Evolutionary conservation across 1,284 basidiomycete genomes (phyloP), one percentile per base, ranked within the genome.

Genomic region (Takashimella tepidaria): DNA sequence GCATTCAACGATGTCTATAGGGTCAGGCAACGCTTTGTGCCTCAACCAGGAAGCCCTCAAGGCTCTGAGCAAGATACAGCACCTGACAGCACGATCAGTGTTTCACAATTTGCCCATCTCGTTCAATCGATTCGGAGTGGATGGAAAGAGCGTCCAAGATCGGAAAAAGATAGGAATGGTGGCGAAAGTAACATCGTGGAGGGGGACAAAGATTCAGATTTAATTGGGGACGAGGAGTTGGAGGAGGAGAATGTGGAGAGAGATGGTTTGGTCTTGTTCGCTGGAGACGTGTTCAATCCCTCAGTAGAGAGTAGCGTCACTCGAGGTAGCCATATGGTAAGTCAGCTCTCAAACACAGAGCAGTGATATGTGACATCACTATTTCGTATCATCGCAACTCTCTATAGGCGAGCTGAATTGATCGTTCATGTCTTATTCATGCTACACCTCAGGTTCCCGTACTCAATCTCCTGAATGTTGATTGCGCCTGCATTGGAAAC

Each of bases 321-420:
- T 3, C 79, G 92, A 70, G 92, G 92, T 42, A 90, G 86, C 56
- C 90, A 95, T 81, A 89, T 95, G 88, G 88, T 90, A 61, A 64
- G 80, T 56, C 13, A 10, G 21, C 11, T 3, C 40, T 31, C 22
- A 23, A 24, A 3, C 13, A 8, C 40, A 25, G 48, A n/a, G n/a
- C n/a, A 27, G 40, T 50, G 48, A 25, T n/a, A n/a, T n/a, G n/a
- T n/a, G n/a, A n/a, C n/a, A n/a, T n/a, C n/a, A n/a, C n/a, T n/a
- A n/a, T n/a, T n/a, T n/a, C n/a, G n/a, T n/a, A n/a, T n/a, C n/a
- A n/a, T n/a, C n/a, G n/a, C n/a, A n/a, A n/a, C n/a, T n/a, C n/a
- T n/a, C n/a, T n/a, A n/a, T n/a, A n/a, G n/a, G n/a, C n/a, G n/a
- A 13, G 12, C 31, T 37, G 31, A 37, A 37, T 16, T 16, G 10